These are phyloP conservation scores for Lablab purpureus DNA, from an alignment of 306 rosid genomes.

Conservation along the genomic window DNA sequence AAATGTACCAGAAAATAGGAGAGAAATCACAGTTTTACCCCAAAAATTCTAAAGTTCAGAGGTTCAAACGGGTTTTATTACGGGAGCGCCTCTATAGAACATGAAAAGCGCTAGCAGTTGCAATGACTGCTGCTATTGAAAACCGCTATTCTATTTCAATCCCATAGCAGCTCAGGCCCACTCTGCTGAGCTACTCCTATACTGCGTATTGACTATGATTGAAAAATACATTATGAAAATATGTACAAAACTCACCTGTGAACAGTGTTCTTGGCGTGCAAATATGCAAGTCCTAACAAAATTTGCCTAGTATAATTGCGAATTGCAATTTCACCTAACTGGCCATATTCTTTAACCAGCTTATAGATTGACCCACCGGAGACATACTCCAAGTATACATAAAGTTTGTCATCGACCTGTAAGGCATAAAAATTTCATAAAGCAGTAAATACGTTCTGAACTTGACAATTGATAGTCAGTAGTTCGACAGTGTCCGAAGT, in stretches of 20 bases:
- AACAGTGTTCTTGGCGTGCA: conserved; percentile 88
- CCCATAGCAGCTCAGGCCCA: neutral
- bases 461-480: neutral
- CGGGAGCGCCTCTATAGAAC: neutral
- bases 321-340: conserved; percentile 81
- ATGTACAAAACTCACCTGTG: conserved; percentile 71
- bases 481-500: conserved; percentile 7
- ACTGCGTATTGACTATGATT: neutral
- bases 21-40: neutral
- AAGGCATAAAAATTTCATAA: conserved; percentile 35
- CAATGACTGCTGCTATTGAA: neutral
- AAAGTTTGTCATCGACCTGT: conserved; percentile 85
- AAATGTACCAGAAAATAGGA: neutral
- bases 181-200: neutral
- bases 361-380: conserved; percentile 94
- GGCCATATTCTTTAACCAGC: conserved; percentile 88
- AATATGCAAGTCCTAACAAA: conserved; percentile 89
- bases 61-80: neutral
- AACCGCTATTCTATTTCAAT: neutral
- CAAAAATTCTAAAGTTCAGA: neutral
- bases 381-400: conserved; percentile 94
- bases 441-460: conserved; percentile 34
- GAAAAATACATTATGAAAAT: conserved; percentile 28
- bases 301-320: conserved; percentile 93
- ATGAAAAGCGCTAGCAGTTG: neutral